Evolutionary conservation across 345 rosid species (phyloP).

Genomic region (Adansonia digitata): DNA sequence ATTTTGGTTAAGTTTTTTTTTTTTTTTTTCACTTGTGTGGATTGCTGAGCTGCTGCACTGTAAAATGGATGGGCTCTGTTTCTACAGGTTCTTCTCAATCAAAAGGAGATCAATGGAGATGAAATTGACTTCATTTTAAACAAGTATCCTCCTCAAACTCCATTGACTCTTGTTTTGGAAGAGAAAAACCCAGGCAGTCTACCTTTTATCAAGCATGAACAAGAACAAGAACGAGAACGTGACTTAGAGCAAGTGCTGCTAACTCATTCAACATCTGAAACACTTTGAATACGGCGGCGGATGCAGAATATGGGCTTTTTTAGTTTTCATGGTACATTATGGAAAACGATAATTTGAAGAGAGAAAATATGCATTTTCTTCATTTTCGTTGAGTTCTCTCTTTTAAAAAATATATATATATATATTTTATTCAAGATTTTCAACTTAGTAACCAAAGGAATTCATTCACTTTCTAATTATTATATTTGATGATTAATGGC

Average conservation of each 20-base stretch:
- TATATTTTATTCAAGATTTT: too few species aligned
- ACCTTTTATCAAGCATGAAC: slow-evolving; percentile 37
- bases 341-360: too few species aligned
- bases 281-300: slow-evolving; percentile 8
- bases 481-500: too few species aligned
- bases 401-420: too few species aligned
- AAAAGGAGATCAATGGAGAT: slow-evolving; percentile 74
- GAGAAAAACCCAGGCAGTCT: slow-evolving; percentile 77
- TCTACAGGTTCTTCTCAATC: slow-evolving; percentile 65
- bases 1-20: background rate
- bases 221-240: slow-evolving; percentile 23
- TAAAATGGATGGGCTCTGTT: background rate
- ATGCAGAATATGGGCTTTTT: background rate
- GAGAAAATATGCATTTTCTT: too few species aligned
- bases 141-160: slow-evolving; percentile 74
- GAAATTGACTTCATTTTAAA: slow-evolving; percentile 71
- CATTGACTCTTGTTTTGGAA: slow-evolving; percentile 47
- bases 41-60: background rate
- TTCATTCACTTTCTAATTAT: background rate
- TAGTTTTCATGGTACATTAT: background rate
- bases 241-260: slow-evolving; percentile 37
- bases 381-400: too few species aligned
- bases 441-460: background rate
- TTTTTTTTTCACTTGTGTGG: background rate
- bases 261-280: slow-evolving; percentile 32